Evolutionary conservation across 805 yeast genomes (phyloP).

Genomic region (Saturnispora saitoi): DNA sequence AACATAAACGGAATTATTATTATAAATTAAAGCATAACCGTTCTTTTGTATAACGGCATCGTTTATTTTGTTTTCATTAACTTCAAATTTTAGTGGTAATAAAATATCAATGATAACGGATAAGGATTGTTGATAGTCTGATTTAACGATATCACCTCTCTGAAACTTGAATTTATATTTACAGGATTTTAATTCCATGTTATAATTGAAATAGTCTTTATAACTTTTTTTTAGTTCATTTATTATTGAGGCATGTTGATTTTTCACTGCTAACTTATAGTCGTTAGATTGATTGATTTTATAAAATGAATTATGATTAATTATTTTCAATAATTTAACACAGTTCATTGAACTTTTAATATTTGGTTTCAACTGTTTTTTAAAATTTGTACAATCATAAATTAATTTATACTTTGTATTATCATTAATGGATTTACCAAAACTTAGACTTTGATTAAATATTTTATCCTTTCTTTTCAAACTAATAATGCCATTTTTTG

Average conservation of each 20-base stretch:
- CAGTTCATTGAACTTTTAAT: background rate
- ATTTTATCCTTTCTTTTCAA: background rate
- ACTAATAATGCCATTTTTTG: background rate
- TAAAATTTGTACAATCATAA: background rate
- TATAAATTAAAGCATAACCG: background rate
- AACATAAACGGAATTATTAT: background rate
- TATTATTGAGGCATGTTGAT: background rate
- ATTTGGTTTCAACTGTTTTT: background rate
- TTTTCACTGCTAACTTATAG: background rate
- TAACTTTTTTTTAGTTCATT: background rate
- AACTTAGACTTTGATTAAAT: background rate
- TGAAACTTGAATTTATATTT: background rate
- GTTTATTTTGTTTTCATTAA: background rate
- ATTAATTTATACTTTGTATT: background rate
- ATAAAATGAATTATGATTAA: background rate
- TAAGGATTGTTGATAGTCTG: background rate
- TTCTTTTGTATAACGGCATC: background rate
- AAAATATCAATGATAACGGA: background rate
- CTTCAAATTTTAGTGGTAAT: background rate
- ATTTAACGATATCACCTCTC: constrained; percentile 3
- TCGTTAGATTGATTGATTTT: background rate
- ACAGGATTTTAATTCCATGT: background rate
- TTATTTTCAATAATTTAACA: background rate
- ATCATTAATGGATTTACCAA: background rate
- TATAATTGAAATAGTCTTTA: background rate